Base-by-base conservation (phyloP, 2,329 filamentous ascomycete genomes). In the Monilinia fructigena region DNA sequence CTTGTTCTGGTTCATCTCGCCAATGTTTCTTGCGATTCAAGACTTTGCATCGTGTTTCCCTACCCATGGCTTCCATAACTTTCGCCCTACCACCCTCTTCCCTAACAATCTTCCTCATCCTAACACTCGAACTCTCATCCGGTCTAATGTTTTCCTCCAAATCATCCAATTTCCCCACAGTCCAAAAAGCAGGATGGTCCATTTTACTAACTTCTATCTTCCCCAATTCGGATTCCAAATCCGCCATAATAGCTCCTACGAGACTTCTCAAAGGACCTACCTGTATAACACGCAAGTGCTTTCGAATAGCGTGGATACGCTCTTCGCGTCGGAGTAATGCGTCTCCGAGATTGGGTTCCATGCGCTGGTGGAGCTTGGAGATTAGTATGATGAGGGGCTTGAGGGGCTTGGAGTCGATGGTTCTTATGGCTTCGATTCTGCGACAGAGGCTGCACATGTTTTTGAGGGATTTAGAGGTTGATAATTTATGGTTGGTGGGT, bases 41-140 rank as follows among this genome's bases (percentile, higher is more conserved):
- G 4, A 18, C 14, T 38, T 23, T 60, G 16, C 12, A 12, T 38
- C 23, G 45, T n/a, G 1, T 8, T 0, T 31, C 45, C 4, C 4
- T 40, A 1, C 3, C 11, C 38, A 3, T 12, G 38, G 38, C 10
- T 14, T 40, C 11, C 38, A 2, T 14, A 40, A 2, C 11, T 12
- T 4, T 40, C 10, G 1, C 11, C 38, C 38, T 40, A 40, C 11
- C 38, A 14, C 12, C 38, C 12, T 14, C 11, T 14, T 40, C 38
- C 38, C 38, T 16, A 26, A 26, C 35, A 0, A 31, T 35, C 4
- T 18, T 7, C 58, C 20, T 10, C 47, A 14, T 14, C 14, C 58
- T 26, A 4, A 60, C 47, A 20, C 58, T 60, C 2, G 58, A 60
- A n/a, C 58, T 60, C n/a, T 60, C 58, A 50, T 60, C 28, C 0